Conservation (phyloP, 2,329 filamentous ascomycete genomes). For the Fusarium tanahbumbuense region DNA sequence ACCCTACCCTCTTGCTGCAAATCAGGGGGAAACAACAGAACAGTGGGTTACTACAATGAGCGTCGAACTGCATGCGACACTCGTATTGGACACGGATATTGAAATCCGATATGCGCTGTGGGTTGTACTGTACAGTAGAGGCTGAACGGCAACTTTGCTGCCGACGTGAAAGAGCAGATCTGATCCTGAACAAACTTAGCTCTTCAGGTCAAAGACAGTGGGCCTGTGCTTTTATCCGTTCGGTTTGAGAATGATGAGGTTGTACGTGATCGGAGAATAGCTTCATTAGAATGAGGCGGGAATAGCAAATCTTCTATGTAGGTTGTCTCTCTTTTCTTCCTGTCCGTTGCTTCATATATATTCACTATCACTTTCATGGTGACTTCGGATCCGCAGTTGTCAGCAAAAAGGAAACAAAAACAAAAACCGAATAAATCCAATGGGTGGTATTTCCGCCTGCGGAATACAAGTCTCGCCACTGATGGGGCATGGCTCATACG, state of each 20-base stretch:
- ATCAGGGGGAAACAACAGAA: constrained; percentile 16
- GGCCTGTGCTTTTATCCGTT: constrained; percentile 21
- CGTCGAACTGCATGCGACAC: constrained; percentile 13
- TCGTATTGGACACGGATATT: constrained; percentile 27
- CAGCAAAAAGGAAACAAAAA: not conserved
- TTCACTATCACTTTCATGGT: not conserved
- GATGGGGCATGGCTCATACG: constrained; percentile 29
- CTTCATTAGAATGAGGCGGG: constrained; percentile 11
- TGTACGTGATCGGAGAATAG: not conserved
- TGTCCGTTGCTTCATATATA: not conserved
- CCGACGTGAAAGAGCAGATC: constrained; percentile 36
- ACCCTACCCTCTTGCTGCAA: not conserved
- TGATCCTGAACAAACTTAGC: constrained; percentile 39
- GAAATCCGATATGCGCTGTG: constrained; percentile 32
- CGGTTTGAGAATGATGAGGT: constrained; percentile 11
- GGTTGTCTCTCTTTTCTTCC: not conserved
- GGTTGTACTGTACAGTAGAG: constrained; percentile 9
- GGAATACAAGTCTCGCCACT: constrained; percentile 27
- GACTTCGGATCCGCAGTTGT: constrained; percentile 22
- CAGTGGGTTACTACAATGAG: constrained; percentile 8
- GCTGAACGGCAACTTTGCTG: constrained; percentile 7
- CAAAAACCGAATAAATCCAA: not conserved
- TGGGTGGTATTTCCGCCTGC: constrained; percentile 17
- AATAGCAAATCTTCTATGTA: not conserved
- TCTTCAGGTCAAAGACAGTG: constrained; percentile 25